Evolutionary conservation across 2,329 filamentous ascomycete species (phyloP), one percentile per base, ranked within the genome.

Genomic region (Rhynchosporium agropyri): DNA sequence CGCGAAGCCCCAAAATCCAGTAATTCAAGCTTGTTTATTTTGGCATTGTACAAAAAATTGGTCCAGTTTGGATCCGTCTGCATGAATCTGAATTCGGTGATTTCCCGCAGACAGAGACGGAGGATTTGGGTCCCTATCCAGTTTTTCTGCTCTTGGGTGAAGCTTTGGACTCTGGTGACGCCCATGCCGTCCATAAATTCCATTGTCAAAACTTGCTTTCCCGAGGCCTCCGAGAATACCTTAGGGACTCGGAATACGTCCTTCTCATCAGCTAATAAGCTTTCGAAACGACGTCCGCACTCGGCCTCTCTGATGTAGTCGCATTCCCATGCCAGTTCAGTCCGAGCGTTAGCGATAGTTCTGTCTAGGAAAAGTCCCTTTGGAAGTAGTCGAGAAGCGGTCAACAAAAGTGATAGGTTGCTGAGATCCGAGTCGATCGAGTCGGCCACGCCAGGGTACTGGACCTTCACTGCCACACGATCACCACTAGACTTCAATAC

Each of bases 31-130:
- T 87, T 89, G 70, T 86, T 80, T 3, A 83, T 86, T 26, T 79
- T 71, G 0, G 86, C 80, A 71, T 98, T 95, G 81, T 92, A 99
- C 26, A 98, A 82, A 76, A 99, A 99, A 77, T 99, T 99, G 40
- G 94, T 98, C 95, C 95, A 99, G 80, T 99, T 99, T 46, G 95
- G 95, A 74, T 99, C 95, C 4, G 95, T 99, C 79, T 99, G 95
- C 95, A 99, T 99, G 79, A 96, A 98, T 65, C 83, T 88, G 84
- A 97, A 98, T 77, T 97, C 92, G 67, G 89, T 89, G 70, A 98
- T 94, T 78, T 98, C 95, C 63, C 93, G 89, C 45, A 98, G 83
- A 74, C 92, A 98, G 10, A 99, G 87, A 3, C 92, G 90, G 58
- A 98, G 84, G 68, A 98, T 91, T 72, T 98, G 91, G 0, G 92